Evolutionary conservation across 2,329 filamentous ascomycete genomes (phyloP).

Genomic region (Sclerotiophoma versabilis): DNA sequence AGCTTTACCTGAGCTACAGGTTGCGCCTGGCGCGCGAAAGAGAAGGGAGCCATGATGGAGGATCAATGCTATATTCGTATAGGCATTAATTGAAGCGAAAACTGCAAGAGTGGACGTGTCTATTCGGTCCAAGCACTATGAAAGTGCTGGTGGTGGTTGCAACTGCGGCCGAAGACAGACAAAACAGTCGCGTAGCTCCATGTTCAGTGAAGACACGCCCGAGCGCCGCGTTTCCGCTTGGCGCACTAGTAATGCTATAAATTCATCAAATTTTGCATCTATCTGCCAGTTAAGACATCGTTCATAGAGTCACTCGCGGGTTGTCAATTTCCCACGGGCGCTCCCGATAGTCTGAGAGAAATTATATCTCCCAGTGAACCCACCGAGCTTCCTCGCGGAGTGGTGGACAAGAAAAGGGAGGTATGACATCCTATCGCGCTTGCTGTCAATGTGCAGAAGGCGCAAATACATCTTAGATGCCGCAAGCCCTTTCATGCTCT

Average conservation of each 20-base stretch:
- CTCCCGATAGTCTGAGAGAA: slow-evolving; percentile 97
- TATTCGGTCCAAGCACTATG: neutral
- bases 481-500: neutral
- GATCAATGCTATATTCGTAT: neutral
- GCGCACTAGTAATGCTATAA: slow-evolving; percentile 30
- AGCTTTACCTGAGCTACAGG: slow-evolving; percentile 33
- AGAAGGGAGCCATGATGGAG: slow-evolving; percentile 35
- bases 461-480: no score
- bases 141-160: neutral
- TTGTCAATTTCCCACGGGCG: slow-evolving; percentile 93
- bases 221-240: slow-evolving; percentile 26
- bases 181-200: slow-evolving; percentile 35
- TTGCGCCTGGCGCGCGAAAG: slow-evolving; percentile 39
- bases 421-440: slow-evolving; percentile 42
- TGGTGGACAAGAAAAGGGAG: slow-evolving; percentile 53
- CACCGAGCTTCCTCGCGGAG: slow-evolving; percentile 59
- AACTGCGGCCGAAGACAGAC: slow-evolving; percentile 9
- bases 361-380: slow-evolving; percentile 65
- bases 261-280: slow-evolving; percentile 20
- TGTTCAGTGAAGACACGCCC: slow-evolving; percentile 7
- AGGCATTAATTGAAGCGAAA: neutral
- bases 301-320: slow-evolving; percentile 99
- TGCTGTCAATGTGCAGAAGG: neutral
- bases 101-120: neutral
- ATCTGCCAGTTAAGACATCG: no score